Conservation (phyloP, 495 filamentous ascomycete genomes). For the Tuber borchii region DNA sequence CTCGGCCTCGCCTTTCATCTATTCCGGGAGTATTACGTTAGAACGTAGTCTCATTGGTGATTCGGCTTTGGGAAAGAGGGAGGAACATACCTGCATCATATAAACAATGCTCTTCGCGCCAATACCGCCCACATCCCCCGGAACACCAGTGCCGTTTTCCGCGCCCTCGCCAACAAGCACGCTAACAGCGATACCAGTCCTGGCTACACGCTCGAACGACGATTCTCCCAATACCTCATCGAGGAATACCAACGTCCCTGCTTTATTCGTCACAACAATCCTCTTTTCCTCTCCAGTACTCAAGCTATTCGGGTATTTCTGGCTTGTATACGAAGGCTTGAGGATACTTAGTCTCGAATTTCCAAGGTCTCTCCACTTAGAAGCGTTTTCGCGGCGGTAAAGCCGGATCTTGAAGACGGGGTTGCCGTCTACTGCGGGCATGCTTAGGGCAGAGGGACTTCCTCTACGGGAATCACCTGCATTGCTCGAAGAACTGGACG, state of each 20-base stretch:
- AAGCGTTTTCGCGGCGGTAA: constrained; percentile 66
- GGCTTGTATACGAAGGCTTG: constrained; percentile 54
- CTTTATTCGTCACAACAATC: constrained; percentile 67
- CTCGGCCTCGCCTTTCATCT: constrained; percentile 58
- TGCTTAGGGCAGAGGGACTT: constrained; percentile 20
- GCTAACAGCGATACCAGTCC: constrained; percentile 76
- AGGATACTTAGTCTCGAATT: constrained; percentile 74
- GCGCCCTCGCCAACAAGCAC: constrained; percentile 77
- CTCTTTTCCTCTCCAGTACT: constrained; percentile 66
- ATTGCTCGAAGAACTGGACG: constrained; percentile 34
- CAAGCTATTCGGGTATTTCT: constrained; percentile 48
- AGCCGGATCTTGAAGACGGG: constrained; percentile 64
- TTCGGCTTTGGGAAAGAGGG: background rate
- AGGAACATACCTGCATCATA: constrained; percentile 40
- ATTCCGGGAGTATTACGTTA: constrained; percentile 10
- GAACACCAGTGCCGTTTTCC: constrained; percentile 60
- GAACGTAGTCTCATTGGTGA: background rate
- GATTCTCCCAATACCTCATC: constrained; percentile 78
- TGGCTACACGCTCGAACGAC: constrained; percentile 75
- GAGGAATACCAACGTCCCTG: constrained; percentile 60
- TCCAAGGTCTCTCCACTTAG: constrained; percentile 86
- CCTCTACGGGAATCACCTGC: constrained; percentile 32
- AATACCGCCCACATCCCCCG: constrained; percentile 64
- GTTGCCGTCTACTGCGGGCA: constrained; percentile 17
- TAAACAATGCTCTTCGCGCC: constrained; percentile 51